Evolutionary conservation across 2,329 filamentous ascomycete genomes (phyloP).

Genomic region (Neofusicoccum ribis): DNA sequence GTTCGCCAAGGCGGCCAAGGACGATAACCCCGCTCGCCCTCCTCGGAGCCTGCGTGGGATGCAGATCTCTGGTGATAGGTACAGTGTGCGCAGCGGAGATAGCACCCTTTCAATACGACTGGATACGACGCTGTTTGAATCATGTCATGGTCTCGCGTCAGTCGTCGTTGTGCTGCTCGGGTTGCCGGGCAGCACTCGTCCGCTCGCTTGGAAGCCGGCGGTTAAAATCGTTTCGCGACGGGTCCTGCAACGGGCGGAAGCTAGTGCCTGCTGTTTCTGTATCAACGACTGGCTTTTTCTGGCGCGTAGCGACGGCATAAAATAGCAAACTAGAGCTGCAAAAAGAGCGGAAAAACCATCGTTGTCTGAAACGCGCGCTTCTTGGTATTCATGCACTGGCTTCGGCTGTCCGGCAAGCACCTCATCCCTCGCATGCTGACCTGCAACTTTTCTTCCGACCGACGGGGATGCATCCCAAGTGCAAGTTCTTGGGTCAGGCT

Average conservation of each 20-base stretch:
- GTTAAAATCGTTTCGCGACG: not conserved
- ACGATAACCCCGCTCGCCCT: conserved; percentile 1
- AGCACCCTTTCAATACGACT: not conserved
- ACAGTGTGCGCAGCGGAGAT: not conserved
- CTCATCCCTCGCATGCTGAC: no score
- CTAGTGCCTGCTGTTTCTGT: not conserved
- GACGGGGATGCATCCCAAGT: no score
- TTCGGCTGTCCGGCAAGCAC: not conserved
- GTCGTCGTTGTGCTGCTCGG: not conserved
- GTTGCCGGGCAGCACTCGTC: not conserved
- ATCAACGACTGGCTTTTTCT: not conserved
- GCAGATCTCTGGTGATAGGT: not conserved
- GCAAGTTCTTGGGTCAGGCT: no score
- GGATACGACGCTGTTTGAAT: not conserved
- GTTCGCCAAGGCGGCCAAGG: conserved; percentile 3
- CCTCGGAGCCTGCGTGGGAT: not conserved
- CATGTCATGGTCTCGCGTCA: not conserved
- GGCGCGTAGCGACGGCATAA: not conserved
- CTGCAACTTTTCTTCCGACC: no score
- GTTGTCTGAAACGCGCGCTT: not conserved
- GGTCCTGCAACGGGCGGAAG: not conserved
- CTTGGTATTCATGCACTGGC: not conserved
- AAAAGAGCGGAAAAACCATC: not conserved
- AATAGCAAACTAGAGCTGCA: not conserved
- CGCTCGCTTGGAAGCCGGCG: not conserved